These are phyloP conservation scores for Oldenlandia corymbosa DNA, from an alignment of 257 asterid genomes.

Conservation along the genomic window DNA sequence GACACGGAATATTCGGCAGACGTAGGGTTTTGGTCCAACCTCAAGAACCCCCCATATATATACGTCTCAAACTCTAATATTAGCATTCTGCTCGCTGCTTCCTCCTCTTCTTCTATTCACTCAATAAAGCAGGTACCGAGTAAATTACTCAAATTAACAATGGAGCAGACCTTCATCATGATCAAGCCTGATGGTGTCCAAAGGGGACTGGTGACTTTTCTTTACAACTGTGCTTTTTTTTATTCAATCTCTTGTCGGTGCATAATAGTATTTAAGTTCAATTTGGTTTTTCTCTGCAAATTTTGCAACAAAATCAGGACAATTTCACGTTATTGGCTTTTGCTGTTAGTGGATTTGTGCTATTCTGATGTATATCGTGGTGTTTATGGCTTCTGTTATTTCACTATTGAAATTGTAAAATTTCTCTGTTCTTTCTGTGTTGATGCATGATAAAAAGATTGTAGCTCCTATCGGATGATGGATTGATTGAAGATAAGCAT, in stretches of 20 bases:
- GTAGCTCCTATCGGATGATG: not conserved
- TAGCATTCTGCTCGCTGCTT: not conserved
- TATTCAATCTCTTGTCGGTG: not conserved
- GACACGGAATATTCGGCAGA: not conserved
- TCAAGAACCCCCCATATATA: slow-evolving; percentile 1
- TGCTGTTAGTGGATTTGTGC: not conserved
- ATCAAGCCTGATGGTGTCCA: slow-evolving; percentile 99
- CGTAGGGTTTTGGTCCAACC: slow-evolving; percentile 10
- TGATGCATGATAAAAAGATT: not conserved
- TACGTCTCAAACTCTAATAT: slow-evolving; percentile 1
- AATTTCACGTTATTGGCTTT: too few relatives aligned
- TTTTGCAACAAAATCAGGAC: too few relatives aligned
- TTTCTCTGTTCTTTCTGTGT: not conserved
- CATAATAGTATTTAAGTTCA: not conserved
- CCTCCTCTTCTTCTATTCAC: too few relatives aligned
- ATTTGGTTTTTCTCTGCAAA: not conserved
- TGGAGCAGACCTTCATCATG: slow-evolving; percentile 99
- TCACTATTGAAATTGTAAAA: not conserved
- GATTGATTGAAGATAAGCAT: not conserved
- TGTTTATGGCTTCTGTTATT: not conserved
- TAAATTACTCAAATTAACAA: slow-evolving; percentile 8
- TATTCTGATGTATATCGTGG: not conserved
- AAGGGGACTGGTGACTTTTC: slow-evolving; percentile 66
- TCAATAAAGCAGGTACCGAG: too few relatives aligned
- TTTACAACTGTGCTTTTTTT: not conserved